Evolutionary conservation across 2,329 filamentous ascomycete species (phyloP).

Genomic region (Aspergillus uvarum): DNA sequence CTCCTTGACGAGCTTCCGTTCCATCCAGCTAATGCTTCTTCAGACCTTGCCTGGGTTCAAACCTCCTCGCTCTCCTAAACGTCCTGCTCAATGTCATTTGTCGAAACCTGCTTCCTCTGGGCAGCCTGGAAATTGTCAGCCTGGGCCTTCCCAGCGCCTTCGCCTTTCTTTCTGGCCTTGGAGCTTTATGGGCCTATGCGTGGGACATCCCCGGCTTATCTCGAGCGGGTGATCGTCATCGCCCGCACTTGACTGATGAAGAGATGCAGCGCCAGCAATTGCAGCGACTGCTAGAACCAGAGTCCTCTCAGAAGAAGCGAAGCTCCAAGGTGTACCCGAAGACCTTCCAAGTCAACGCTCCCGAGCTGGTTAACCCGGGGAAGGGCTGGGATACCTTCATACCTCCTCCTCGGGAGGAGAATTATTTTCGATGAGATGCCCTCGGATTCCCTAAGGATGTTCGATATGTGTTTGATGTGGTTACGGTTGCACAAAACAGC

Average conservation of each 20-base stretch:
- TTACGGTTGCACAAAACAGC: neutral
- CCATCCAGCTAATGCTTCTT: slow-evolving; percentile 5
- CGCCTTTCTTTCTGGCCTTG: slow-evolving; percentile 28
- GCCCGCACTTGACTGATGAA: slow-evolving; percentile 33
- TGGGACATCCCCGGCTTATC: slow-evolving; percentile 14
- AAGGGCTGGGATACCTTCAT: slow-evolving; percentile 25
- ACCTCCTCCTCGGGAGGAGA: neutral
- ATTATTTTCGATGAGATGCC: neutral
- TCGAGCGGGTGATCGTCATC: slow-evolving; percentile 12
- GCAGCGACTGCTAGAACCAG: slow-evolving; percentile 35
- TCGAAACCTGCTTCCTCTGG: slow-evolving; percentile 29
- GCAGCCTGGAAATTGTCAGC: slow-evolving; percentile 25
- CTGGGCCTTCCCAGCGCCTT: slow-evolving; percentile 31
- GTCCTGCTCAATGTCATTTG: slow-evolving; percentile 34
- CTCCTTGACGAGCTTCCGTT: neutral
- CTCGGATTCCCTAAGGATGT: neutral
- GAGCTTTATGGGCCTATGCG: slow-evolving; percentile 28
- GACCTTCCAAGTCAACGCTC: slow-evolving; percentile 31
- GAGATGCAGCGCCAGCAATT: slow-evolving; percentile 43
- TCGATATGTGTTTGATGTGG: neutral
- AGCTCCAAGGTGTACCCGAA: slow-evolving; percentile 23
- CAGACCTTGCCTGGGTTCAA: slow-evolving; percentile 27
- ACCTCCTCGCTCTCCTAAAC: slow-evolving; percentile 35
- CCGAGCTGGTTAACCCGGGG: slow-evolving; percentile 21
- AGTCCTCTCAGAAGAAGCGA: slow-evolving; percentile 18